Conservation (phyloP, 192 early-diverging fungal species). For the Backusella luteola region DNA sequence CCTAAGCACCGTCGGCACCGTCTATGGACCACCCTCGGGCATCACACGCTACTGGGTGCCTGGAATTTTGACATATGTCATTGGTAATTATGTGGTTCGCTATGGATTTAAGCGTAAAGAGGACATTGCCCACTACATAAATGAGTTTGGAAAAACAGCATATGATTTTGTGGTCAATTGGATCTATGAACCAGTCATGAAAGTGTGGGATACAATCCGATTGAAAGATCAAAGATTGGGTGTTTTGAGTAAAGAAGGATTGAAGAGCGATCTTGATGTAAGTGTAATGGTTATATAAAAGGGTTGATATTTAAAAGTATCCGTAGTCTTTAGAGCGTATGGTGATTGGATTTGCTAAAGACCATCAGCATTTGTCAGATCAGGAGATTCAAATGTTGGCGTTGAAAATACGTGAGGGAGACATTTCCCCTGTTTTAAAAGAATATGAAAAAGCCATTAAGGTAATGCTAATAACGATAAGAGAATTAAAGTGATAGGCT, state of each 20-base stretch:
- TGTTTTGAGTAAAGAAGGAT: slow-evolving; percentile 69
- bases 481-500: neutral
- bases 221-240: slow-evolving; percentile 77
- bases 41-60: slow-evolving; percentile 75
- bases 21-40: slow-evolving; percentile 55
- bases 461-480: slow-evolving; percentile 23
- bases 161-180: slow-evolving; percentile 73
- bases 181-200: slow-evolving; percentile 70
- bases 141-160: slow-evolving; percentile 53
- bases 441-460: slow-evolving; percentile 80
- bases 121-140: slow-evolving; percentile 47
- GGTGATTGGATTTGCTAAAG: slow-evolving; percentile 77
- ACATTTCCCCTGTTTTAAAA: slow-evolving; percentile 75
- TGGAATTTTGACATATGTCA: slow-evolving; percentile 34
- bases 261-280: slow-evolving; percentile 77
- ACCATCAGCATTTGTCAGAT: slow-evolving; percentile 42
- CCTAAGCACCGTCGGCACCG: slow-evolving; percentile 26
- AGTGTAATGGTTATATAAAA: slow-evolving; percentile 6
- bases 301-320: neutral
- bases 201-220: slow-evolving; percentile 79
- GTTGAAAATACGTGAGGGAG: slow-evolving; percentile 67
- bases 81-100: slow-evolving; percentile 43
- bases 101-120: slow-evolving; percentile 51
- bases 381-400: slow-evolving; percentile 54
- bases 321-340: slow-evolving; percentile 80